phyloP scores from a whole-genome alignment of 495 filamentous ascomycete genomes.

The Pseudoneurospora amorphoporcata region DNA sequence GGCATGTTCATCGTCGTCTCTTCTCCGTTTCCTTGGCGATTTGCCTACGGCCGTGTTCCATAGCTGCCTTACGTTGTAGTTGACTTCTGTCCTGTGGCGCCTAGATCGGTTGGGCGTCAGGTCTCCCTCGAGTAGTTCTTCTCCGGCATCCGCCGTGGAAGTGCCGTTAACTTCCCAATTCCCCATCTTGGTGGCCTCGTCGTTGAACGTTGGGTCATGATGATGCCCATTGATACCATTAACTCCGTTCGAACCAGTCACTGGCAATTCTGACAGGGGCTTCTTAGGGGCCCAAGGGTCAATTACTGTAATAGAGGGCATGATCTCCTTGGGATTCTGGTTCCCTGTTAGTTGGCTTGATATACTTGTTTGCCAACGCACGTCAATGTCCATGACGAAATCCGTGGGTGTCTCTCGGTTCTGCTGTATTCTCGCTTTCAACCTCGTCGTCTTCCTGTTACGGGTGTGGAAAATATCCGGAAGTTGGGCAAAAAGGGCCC shows the following conservation, averaged over 20 bases:
- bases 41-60: conserved; percentile 38
- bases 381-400: conserved; percentile 36
- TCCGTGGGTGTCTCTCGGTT: conserved; percentile 20
- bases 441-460: conserved; percentile 23
- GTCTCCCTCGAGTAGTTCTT: conserved; percentile 4
- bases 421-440: conserved; percentile 27
- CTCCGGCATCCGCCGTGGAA: background rate
- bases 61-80: conserved; percentile 42
- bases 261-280: conserved; percentile 18
- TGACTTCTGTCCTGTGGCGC: conserved; percentile 32
- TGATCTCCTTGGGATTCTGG: conserved; percentile 18
- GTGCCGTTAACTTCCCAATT: conserved; percentile 7
- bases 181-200: conserved; percentile 22
- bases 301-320: conserved; percentile 19
- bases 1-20: conserved; percentile 20
- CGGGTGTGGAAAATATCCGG: conserved; percentile 29
- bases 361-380: conserved; percentile 31
- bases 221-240: conserved; percentile 14
- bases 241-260: conserved; percentile 15
- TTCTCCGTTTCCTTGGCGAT: conserved; percentile 31
- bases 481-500: conserved; percentile 31
- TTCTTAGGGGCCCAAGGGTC: conserved; percentile 18
- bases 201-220: conserved; percentile 1
- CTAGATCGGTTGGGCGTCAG: conserved; percentile 30
- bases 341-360: conserved; percentile 13